Evolutionary conservation across 768 basidiomycete species (phyloP).

Genomic region (Boletus barrowsii): DNA sequence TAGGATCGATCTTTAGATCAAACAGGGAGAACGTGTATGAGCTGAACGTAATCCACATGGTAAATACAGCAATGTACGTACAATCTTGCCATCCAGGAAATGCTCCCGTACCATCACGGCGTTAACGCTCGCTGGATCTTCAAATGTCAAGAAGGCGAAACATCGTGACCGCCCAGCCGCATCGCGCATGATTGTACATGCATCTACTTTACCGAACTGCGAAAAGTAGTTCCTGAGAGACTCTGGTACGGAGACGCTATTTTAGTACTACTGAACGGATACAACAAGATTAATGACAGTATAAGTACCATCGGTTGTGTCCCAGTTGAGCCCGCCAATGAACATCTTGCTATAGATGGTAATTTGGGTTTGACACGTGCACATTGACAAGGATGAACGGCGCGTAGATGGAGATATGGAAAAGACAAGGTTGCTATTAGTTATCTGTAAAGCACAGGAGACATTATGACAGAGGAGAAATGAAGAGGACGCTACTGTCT

Average conservation of each 20-base stretch:
- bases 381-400: conserved; percentile 26
- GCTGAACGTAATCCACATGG: conserved; percentile 5
- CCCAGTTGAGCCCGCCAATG: conserved; percentile 99
- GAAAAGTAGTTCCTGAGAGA: conserved; percentile 83
- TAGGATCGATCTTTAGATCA: conserved; percentile 88
- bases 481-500: conserved; percentile 73
- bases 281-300: conserved; percentile 37
- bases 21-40: conserved; percentile 19
- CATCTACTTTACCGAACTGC: conserved; percentile 96
- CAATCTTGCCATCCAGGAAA: conserved; percentile 94
- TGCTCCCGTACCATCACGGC: conserved; percentile 96
- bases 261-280: conserved; percentile 44
- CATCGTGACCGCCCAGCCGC: conserved; percentile 91
- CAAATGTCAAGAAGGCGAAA: conserved; percentile 97
- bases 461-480: conserved; percentile 56
- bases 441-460: conserved; percentile 66
- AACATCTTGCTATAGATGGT: conserved; percentile 92
- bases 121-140: conserved; percentile 88
- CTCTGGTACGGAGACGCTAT: conserved; percentile 46
- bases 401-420: conserved; percentile 30
- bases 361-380: conserved; percentile 23
- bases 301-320: conserved; percentile 93
- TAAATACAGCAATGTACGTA: conserved; percentile 45
- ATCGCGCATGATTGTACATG: conserved; percentile 99
- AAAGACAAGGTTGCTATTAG: conserved; percentile 70